Conservation (phyloP, 495 filamentous ascomycete genomes). For the Aspergillus incahuasiensis region DNA sequence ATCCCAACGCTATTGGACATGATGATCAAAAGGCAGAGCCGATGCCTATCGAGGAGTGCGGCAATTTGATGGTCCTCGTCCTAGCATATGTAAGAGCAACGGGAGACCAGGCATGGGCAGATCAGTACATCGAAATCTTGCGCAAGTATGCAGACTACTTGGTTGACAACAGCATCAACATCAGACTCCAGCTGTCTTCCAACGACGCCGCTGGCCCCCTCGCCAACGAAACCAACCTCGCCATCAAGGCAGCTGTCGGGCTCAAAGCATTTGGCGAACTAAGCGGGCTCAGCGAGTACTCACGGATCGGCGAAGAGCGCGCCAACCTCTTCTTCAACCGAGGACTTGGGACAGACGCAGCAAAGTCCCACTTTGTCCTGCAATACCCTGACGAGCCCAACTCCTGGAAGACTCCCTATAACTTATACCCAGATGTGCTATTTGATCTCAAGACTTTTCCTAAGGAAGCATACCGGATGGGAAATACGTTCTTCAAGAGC, state of each 20-base stretch:
- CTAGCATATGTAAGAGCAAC: slow-evolving; percentile 41
- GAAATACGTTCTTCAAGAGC: slow-evolving; percentile 34
- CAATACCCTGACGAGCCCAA: slow-evolving; percentile 33
- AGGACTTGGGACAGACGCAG: slow-evolving; percentile 31
- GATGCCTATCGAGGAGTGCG: slow-evolving; percentile 48
- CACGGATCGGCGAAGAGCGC: slow-evolving; percentile 32
- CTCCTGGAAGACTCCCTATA: slow-evolving; percentile 42
- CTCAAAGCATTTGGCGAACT: slow-evolving; percentile 46
- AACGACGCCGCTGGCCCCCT: slow-evolving; percentile 50
- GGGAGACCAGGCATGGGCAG: slow-evolving; percentile 33
- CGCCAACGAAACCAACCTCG: slow-evolving; percentile 53
- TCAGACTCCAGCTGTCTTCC: slow-evolving; percentile 48
- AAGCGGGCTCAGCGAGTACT: slow-evolving; percentile 35
- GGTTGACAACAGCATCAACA: slow-evolving; percentile 43
- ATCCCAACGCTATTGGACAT: slow-evolving; percentile 48
- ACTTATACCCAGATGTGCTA: slow-evolving; percentile 43
- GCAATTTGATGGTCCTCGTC: slow-evolving; percentile 42
- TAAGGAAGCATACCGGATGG: slow-evolving; percentile 32
- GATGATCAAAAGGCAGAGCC: slow-evolving; percentile 39
- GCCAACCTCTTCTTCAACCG: slow-evolving; percentile 38
- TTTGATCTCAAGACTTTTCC: slow-evolving; percentile 42
- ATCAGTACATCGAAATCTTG: slow-evolving; percentile 32
- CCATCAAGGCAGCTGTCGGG: slow-evolving; percentile 53
- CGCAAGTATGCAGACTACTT: slow-evolving; percentile 50
- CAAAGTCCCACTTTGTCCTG: slow-evolving; percentile 42